A percentile compares a stretch with the other conserved stretches of the same genome.
These are phyloP conservation scores for Paecilomyces niveus DNA, from an alignment of 2,329 filamentous ascomycete genomes.

Conservation along the genomic window DNA sequence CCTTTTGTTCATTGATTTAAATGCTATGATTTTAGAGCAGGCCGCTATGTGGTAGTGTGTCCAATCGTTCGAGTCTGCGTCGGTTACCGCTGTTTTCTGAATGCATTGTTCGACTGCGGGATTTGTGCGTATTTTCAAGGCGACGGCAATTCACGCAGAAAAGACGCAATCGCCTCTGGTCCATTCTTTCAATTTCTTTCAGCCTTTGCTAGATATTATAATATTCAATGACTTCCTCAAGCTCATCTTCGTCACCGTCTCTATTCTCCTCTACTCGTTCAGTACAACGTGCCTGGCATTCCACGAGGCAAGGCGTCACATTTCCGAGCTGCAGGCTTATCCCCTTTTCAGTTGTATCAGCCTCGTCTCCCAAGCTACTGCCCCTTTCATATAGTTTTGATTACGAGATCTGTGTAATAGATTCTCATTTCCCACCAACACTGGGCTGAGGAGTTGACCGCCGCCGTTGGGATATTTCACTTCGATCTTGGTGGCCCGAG, in stretches of 20 bases:
- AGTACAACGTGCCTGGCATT: background rate
- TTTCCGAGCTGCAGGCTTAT: background rate
- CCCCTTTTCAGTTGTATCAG: background rate
- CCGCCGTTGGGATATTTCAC: background rate
- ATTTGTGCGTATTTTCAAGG: constrained; percentile 27
- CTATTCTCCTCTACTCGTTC: background rate
- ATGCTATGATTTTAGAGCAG: no score
- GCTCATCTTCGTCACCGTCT: background rate
- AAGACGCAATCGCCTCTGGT: constrained; percentile 16
- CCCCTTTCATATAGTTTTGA: background rate
- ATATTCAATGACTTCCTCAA: background rate
- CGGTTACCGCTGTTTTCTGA: background rate
- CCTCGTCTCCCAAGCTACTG: background rate
- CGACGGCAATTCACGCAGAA: constrained; percentile 20
- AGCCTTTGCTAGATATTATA: background rate
- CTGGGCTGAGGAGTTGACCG: background rate
- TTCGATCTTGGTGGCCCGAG: background rate
- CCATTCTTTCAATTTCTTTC: background rate
- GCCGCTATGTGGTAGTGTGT: background rate
- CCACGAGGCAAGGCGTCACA: background rate
- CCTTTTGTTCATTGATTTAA: background rate
- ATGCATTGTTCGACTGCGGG: constrained; percentile 14
- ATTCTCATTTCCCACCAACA: background rate
- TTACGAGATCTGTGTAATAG: background rate
- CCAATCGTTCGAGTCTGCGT: background rate